Base-by-base conservation (phyloP, 1,284 basidiomycete genomes). In the Ustilago hordei region DNA sequence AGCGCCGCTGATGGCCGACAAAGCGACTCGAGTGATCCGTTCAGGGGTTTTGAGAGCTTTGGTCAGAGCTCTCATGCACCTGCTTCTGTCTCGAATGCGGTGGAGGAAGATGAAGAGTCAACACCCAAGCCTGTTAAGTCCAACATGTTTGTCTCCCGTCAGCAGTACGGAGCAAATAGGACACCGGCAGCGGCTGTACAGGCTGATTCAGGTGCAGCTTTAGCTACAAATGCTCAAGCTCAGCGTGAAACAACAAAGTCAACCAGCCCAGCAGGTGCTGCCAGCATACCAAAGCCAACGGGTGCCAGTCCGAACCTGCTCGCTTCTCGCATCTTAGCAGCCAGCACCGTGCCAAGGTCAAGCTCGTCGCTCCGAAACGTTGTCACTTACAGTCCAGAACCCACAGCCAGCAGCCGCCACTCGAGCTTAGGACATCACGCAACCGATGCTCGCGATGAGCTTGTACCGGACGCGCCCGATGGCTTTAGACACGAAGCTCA, bases 21-120 rank as follows among this genome's bases (percentile, higher is more conserved):
- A n/a, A 75, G 72, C 50, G 78, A 78, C 23, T 64, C 70, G n/a
- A 80, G 68, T 60, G 78, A 80, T 53, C 78, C 78, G 0, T 80
- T 80, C 59, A 41, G 55, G n/a, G 78, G 73, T 36, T 74, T 78
- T 57, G 78, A 80, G 47, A 80, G 78, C 59, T 71, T 80, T 32
- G 75, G 75, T 8, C 75, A 78, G 56, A 78, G 75, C 64, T 67
- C 67, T 2, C 67, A 66, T 31, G 61, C 56, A 31, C 70, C 70
- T 8, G 57, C 58, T 9, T 73, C 64, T n/a, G 31, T 48, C 0
- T 68, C 64, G 0, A 60, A 35, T 34, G 53, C 5, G 6, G 64
- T 32, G 3, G 60, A 60, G 7, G 60, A 45, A 17, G 60, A 52
- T 1, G 61, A 73, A 31, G 64, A 68, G 41, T 67, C 64, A n/a